Base-by-base conservation (phyloP, 352 stramenopile species). In the Albugo laibachii region DNA sequence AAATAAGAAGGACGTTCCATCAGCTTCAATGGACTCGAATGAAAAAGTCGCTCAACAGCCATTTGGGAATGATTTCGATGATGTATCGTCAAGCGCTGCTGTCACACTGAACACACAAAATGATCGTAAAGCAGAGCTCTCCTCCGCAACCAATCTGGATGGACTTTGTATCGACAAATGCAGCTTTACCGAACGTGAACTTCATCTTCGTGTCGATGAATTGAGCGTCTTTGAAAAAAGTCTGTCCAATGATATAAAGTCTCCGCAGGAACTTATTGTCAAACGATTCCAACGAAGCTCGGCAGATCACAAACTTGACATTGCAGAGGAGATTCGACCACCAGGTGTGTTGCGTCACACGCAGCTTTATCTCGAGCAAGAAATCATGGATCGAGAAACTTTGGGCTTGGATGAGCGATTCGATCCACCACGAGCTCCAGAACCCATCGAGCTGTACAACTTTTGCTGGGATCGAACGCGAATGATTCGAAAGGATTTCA, bases 401-500 rank as follows among this genome's bases (percentile, higher is more conserved):
- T 54, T 57, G 35, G 79, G 79, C 4, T 50, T 61, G 6, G 79
- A 92, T 50, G 55, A 65, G 13, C 79, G 79, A 8, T 83, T 92
- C 40, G 66, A 75, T 13, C 61, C 67, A 10, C 79, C 79, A 38
- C 69, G 79, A 21, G 48, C 63, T 0, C 76, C 79, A 11, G 79
- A 89, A 38, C 42, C 71, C 11, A 85, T 92, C 20, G 79, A 89
- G 59, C 63, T 97, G n/a, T 97, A 97, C 70, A 92, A 96, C 47
- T 97, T 97, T 45, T 94, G 95, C 47, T 97, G 89, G 89, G 85
- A 97, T 62, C 70, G 92, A 10, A 96, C 83, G 45, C 76, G 89
- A 34, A 96, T 97, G 88, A 89, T 97, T 54, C 82, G 88, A 36
- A 97, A 97, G 51, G 92, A 97, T 52, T 97, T 97, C 44, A 88